Evolutionary conservation across 1,284 basidiomycete species (phyloP), one percentile per base, ranked within the genome.

Genomic region (Anthracocystis walkeri): DNA sequence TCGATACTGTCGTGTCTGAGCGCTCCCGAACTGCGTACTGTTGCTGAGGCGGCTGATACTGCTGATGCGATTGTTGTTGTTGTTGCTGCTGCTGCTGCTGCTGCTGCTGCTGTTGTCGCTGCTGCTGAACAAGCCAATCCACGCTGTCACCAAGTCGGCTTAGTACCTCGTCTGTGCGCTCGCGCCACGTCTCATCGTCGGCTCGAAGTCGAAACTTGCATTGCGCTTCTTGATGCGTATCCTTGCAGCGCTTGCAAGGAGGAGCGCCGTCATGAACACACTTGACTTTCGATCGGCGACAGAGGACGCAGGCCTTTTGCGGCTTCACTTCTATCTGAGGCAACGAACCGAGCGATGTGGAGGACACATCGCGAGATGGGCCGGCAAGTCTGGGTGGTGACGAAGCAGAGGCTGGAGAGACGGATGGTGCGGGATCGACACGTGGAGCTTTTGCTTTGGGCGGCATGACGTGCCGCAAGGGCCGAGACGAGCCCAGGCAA

Each of bases 151-250:
- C 64, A 2, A 82, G 64, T 41, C 59, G 57, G 25, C 65, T 58
- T 23, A 82, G 62, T 7, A 70, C 67, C 20, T 77, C 74, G 44
- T 82, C 81, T 8, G 80, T 81, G n/a, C 68, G 58, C 46, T 81
- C 79, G 23, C 79, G 53, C 79, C 79, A 81, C 3, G 64, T 69
- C 58, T 81, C 79, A 27, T 81, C 76, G 42, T 75, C 76, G 2
- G 77, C 77, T 33, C 81, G 50, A 12, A 82, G 66, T 18, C 81
- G 58, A 46, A 81, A 82, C 60, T 82, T 81, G 77, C 81, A 82
- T 51, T 81, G 78, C 11, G 62, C 42, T 42, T 75, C 62, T 50
- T 75, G 72, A 16, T 75, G 66, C n/a, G 65, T 71, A 23, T 78
- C 78, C 23, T 46, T 58, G 58, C 81, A 82, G 4, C 81, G 64